phyloP scores from a whole-genome alignment of 2,329 filamentous ascomycete species.

The Parasarocladium wereldwijsianum region DNA sequence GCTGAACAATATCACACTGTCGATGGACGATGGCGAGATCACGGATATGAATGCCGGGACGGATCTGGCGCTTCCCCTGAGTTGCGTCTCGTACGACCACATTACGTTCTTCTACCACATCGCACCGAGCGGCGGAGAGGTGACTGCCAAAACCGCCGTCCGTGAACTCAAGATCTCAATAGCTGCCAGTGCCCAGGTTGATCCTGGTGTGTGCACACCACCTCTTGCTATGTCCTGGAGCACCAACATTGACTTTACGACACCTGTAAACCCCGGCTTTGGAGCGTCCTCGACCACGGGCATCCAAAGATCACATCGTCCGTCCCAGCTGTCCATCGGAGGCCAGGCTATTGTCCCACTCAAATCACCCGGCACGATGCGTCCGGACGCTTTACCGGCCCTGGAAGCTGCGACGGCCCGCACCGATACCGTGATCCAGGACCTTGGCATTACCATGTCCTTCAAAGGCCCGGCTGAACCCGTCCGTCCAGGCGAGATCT shows the following conservation, averaged over 20 bases:
- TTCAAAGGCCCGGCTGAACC: slow-evolving; percentile 45
- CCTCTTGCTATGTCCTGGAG: slow-evolving; percentile 52
- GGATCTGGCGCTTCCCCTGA: slow-evolving; percentile 36
- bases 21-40: slow-evolving; percentile 41
- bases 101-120: slow-evolving; percentile 61
- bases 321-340: slow-evolving; percentile 47
- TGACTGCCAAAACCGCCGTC: slow-evolving; percentile 27
- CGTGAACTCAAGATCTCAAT: slow-evolving; percentile 46
- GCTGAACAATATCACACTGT: slow-evolving; percentile 43
- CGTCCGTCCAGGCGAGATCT: slow-evolving; percentile 49
- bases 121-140: slow-evolving; percentile 31
- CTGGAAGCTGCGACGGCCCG: slow-evolving; percentile 37
- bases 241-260: slow-evolving; percentile 54
- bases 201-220: slow-evolving; percentile 43
- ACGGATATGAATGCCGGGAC: slow-evolving; percentile 37
- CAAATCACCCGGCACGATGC: slow-evolving; percentile 38
- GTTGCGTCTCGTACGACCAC: slow-evolving; percentile 58
- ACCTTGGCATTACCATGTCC: slow-evolving; percentile 62
- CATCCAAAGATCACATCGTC: slow-evolving; percentile 46
- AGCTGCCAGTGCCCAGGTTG: slow-evolving; percentile 39
- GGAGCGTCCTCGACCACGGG: slow-evolving; percentile 39
- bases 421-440: slow-evolving; percentile 32
- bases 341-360: slow-evolving; percentile 39
- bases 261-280: slow-evolving; percentile 48
- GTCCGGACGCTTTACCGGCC: slow-evolving; percentile 44